phyloP scores from a whole-genome alignment of 768 basidiomycete species.

The Termitomyces sp. region DNA sequence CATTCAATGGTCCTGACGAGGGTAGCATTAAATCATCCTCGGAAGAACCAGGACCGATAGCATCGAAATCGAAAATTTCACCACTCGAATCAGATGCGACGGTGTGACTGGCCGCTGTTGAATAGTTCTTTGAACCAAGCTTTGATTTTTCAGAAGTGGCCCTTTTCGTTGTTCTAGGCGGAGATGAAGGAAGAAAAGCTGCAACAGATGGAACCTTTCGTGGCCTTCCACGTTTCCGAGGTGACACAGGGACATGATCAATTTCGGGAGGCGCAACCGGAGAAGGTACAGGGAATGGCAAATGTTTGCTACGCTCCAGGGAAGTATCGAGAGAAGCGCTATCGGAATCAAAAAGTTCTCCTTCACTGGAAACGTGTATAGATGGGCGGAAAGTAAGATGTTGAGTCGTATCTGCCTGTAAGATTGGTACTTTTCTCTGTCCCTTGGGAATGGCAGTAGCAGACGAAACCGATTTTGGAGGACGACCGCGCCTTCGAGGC shows the following conservation, averaged over 20 bases:
- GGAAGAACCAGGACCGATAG: conserved; percentile 12
- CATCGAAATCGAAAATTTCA: conserved; percentile 24
- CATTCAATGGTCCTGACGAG: not conserved
- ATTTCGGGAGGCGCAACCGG: not conserved
- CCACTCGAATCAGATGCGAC: conserved; percentile 17
- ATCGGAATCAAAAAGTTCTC: conserved; percentile 8
- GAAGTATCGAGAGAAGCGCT: not conserved
- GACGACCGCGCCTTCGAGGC: conserved; percentile 12
- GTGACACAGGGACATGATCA: not conserved
- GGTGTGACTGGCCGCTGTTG: conserved; percentile 2
- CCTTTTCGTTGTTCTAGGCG: not conserved
- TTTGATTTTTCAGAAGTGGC: not conserved
- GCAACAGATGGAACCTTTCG: conserved; percentile 4
- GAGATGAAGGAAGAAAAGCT: not conserved
- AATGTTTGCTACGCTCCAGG: conserved; percentile 1
- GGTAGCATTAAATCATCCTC: conserved; percentile 7
- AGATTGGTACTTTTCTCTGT: not conserved
- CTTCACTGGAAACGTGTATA: conserved; percentile 7
- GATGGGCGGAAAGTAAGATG: not conserved
- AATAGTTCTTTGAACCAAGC: not conserved
- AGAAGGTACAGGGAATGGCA: not conserved
- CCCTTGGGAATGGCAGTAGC: not conserved
- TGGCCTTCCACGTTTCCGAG: conserved; percentile 14
- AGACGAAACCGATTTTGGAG: not conserved
- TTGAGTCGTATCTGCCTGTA: not conserved